Percentiles rank a stretch among this genome's conserved stretches.
These are phyloP conservation scores for Trypanosoma mega DNA, from an alignment of 208 protist species.

Conservation along the genomic window DNA sequence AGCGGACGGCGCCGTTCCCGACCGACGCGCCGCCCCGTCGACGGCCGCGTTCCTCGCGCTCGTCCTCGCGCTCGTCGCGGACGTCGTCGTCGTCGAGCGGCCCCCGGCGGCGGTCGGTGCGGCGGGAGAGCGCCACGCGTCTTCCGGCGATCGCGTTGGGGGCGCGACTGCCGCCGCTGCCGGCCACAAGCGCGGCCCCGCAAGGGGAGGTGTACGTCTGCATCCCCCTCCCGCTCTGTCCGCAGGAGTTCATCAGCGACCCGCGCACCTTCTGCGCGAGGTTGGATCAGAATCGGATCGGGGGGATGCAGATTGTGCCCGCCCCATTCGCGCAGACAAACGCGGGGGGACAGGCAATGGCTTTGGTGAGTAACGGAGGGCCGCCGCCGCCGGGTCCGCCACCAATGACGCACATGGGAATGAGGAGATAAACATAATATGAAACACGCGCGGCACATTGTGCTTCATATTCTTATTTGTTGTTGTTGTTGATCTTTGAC, in stretches of 20 bases:
- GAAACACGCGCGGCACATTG: too few relatives aligned
- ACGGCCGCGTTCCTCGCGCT: conserved; percentile 7
- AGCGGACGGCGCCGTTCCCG: not conserved
- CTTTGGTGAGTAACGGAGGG: too few relatives aligned
- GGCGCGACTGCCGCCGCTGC: not conserved
- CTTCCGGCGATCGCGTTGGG: not conserved
- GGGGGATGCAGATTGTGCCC: conserved; percentile 30
- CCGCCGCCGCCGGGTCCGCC: conserved; percentile 21
- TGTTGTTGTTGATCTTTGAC: too few relatives aligned
- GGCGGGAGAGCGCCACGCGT: too few relatives aligned
- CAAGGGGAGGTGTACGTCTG: conserved; percentile 56
- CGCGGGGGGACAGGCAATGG: too few relatives aligned
- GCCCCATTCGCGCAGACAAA: conserved; percentile 15
- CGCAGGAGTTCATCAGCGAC: conserved; percentile 48
- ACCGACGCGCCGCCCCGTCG: conserved; percentile 18
- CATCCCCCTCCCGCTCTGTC: conserved; percentile 60
- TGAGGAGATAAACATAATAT: not conserved
- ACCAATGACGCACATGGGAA: conserved; percentile 6
- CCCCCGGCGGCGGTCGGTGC: not conserved
- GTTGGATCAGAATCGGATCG: conserved; percentile 43
- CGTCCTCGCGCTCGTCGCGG: conserved; percentile 5
- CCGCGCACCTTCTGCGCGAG: conserved; percentile 58
- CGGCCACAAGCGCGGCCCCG: too few relatives aligned
- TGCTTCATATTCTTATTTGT: too few relatives aligned
- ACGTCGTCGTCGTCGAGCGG: not conserved